A percentile compares a stretch with the other conserved stretches of the same genome.
These are phyloP conservation scores for Talinum fruticosum DNA, from an alignment of 148 eudicot genomes.

Conservation along the genomic window DNA sequence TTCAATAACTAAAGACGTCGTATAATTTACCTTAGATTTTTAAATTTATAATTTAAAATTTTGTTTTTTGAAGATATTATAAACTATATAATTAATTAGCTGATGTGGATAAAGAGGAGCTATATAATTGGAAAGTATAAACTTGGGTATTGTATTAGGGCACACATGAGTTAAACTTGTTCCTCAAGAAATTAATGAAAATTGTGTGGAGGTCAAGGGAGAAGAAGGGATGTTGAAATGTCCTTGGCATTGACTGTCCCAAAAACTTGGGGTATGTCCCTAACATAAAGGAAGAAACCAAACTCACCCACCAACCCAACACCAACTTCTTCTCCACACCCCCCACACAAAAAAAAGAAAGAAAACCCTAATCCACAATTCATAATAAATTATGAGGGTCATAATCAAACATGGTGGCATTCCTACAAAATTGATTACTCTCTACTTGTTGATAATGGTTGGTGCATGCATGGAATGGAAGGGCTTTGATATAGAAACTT, in stretches of 20 bases:
- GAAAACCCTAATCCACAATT: neutral
- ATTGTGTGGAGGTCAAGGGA: neutral
- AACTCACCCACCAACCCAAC: too few relatives aligned
- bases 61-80: too few relatives aligned
- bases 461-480: neutral
- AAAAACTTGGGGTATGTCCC: too few relatives aligned
- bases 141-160: neutral
- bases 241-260: neutral
- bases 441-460: neutral
- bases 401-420: neutral
- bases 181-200: neutral
- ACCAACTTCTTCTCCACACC: too few relatives aligned
- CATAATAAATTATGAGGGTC: neutral
- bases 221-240: neutral
- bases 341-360: too few relatives aligned
- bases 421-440: neutral
- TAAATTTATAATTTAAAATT: too few relatives aligned
- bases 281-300: too few relatives aligned
- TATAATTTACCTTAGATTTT: too few relatives aligned
- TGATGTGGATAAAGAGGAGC: too few relatives aligned
- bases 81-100: too few relatives aligned
- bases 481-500: neutral
- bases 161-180: neutral
- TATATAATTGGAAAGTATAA: too few relatives aligned
- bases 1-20: too few relatives aligned